Evolutionary conservation across 139 green algal species (phyloP).

Genomic region (Zygnema circumcarinatum): DNA sequence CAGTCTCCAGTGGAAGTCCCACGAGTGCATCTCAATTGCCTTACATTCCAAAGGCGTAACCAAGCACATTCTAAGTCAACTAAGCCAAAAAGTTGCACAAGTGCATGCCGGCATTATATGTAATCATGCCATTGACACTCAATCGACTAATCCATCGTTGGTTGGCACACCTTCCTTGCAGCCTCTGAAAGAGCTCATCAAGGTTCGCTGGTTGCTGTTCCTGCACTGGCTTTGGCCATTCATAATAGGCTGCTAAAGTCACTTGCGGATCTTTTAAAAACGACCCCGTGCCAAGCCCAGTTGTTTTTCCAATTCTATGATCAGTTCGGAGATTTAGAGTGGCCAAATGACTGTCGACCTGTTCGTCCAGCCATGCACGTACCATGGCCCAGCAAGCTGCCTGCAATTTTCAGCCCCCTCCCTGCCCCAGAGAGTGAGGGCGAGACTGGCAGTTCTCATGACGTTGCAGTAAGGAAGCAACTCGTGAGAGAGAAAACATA

Average conservation of each 20-base stretch:
- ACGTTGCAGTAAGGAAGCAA: no score
- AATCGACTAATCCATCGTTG: background rate
- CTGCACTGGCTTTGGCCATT: conserved; percentile 13
- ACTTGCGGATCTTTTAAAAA: background rate
- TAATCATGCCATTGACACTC: background rate
- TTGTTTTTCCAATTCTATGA: background rate
- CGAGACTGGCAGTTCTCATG: no score
- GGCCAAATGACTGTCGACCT: conserved; percentile 45
- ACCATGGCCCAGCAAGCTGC: conserved; percentile 55
- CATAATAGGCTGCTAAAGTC: background rate
- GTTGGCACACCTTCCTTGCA: conserved; percentile 40
- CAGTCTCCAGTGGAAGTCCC: background rate
- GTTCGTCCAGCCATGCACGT: conserved; percentile 40
- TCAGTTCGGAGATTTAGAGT: background rate
- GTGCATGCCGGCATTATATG: background rate
- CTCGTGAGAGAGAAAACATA: no score
- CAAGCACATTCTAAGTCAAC: no score
- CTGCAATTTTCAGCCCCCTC: background rate
- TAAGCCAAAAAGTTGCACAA: background rate
- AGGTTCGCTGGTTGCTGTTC: conserved; percentile 47
- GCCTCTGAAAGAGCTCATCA: conserved; percentile 13
- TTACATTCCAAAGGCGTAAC: background rate
- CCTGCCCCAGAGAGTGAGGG: background rate
- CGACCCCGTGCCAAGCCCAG: no score
- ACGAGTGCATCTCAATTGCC: background rate